Evolutionary conservation across 2,329 filamentous ascomycete genomes (phyloP), one percentile per base, ranked within the genome.

Genomic region (Aaosphaeria arxii): DNA sequence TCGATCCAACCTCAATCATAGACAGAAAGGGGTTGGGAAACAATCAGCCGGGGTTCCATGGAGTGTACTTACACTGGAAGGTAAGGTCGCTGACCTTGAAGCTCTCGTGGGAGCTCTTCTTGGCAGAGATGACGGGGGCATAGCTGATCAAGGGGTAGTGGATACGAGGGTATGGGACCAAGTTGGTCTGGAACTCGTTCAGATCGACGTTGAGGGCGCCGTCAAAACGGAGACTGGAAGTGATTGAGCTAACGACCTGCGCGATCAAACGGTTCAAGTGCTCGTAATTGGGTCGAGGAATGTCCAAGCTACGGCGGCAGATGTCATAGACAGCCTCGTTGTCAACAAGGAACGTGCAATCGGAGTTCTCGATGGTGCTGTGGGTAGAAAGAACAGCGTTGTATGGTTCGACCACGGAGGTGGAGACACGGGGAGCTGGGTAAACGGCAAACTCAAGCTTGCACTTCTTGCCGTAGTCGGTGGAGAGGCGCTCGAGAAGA

Each of bases 71-170:
- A 87, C 85, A 87, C 71, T 87, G 84, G 75, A 87, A 84, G 66
- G 85, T 88, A 55, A 88, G 74, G 57, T 94, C 89, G 53, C 84
- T 81, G 47, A 91, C 86, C 79, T 89, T 90, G 83, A 91, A 91
- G 77, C 87, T 89, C 78, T 94, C 89, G 67, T 94, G 89, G 42
- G 85, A 82, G 72, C 87, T 89, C 81, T 88, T 89, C 76, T 81
- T 78, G 50, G 84, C 83, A 24, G 84, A 87, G 55, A 88, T 78
- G 59, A 88, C 85, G 31, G 85, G 85, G 7, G 85, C 84, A 66
- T 88, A 88, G 75, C 82, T 85, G 74, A 88, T 86, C 42, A 88
- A 74, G 45, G 85, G 85, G 72, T 87, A 88, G 77, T 88, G 85
- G 57, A 88, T 88, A 70, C 85, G 84, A 33, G 85, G 85, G 71